Conservation (phyloP, 75 land plant species). For the Isoetes taiwanensis region DNA sequence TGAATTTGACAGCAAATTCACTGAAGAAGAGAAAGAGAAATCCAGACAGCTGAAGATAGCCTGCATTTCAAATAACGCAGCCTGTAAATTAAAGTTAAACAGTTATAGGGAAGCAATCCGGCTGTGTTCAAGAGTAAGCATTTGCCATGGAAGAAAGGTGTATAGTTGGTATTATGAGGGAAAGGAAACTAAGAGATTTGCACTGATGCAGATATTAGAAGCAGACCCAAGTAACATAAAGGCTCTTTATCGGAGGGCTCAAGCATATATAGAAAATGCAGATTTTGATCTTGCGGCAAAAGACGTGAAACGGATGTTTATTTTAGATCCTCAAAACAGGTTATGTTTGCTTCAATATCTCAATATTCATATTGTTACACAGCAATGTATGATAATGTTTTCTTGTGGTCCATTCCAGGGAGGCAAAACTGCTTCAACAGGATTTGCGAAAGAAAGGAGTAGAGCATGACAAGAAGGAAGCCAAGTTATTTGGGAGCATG, state of each 20-base stretch:
- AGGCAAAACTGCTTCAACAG: not conserved
- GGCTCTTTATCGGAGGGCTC: not conserved
- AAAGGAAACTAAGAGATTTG: too few relatives aligned
- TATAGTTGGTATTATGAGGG: too few relatives aligned
- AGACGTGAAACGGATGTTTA: not conserved
- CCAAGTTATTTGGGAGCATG: not conserved
- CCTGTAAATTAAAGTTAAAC: not conserved
- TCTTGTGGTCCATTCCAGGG: too few relatives aligned
- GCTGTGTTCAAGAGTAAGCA: too few relatives aligned
- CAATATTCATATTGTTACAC: too few relatives aligned
- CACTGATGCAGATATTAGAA: not conserved
- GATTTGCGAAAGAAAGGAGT: not conserved
- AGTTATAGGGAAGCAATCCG: too few relatives aligned
- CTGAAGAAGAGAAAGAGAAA: not conserved
- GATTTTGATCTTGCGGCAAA: conserved; percentile 1
- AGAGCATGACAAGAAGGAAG: conserved; percentile 2
- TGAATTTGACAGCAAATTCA: not conserved
- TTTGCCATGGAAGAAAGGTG: too few relatives aligned
- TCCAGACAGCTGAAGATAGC: not conserved
- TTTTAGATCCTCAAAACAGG: not conserved
- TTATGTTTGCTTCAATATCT: too few relatives aligned
- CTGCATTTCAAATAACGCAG: not conserved
- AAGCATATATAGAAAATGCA: conserved; percentile 3
- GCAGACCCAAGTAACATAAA: not conserved
- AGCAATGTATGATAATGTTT: too few relatives aligned